Base-by-base conservation (phyloP, 441 rosid genomes). In the Gossypium davidsonii region DNA sequence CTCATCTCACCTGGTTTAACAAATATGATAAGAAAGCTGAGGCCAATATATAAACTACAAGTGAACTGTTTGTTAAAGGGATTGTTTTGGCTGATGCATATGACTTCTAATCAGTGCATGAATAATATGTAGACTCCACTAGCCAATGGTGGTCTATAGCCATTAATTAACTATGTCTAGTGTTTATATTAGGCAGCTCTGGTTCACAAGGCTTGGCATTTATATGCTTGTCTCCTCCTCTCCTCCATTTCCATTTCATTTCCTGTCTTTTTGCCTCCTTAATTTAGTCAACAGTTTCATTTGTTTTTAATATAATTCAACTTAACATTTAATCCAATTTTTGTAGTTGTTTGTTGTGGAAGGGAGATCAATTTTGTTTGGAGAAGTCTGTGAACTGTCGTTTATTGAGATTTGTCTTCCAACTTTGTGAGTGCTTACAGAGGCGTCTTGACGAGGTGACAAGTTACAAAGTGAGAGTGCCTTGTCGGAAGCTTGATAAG, bases 1-100 rank as follows among this genome's bases (percentile, higher is more conserved):
- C 23, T 11, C 17, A 64, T 21, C 74, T 37, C 74, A 63, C 53
- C 73, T 69, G 72, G 59, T 42, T 52, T 23, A 58, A 26, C 63
- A 59, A 48, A 52, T 57, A 21, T 66, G 71, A 15, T n/a, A 9
- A 49, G 58, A 57, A 49, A 67, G 42, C 21, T 26, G 71, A 67
- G 31, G 34, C 31, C 61, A 67, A 67, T 46, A 9, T 8, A 52
- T 52, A 6, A 52, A 20, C 34, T 12, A 37, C 76, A 31, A 60
- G 71, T 65, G 18, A 2, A 14, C 48, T 39, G 37, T 48, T 77
- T 72, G 46, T 67, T 75, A 68, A 48, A 71, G 49, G 42, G 20
- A 39, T 28, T 4, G 1, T 51, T 75, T 77, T 77, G 79, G 83
- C 79, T 8, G 55, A 69, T 69, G 42, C 51, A 34, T 39, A 11